Percentiles rank a stretch among this genome's conserved stretches.
phyloP scores from a whole-genome alignment of 2,329 filamentous ascomycete genomes.

The Neonectria ditissima region DNA sequence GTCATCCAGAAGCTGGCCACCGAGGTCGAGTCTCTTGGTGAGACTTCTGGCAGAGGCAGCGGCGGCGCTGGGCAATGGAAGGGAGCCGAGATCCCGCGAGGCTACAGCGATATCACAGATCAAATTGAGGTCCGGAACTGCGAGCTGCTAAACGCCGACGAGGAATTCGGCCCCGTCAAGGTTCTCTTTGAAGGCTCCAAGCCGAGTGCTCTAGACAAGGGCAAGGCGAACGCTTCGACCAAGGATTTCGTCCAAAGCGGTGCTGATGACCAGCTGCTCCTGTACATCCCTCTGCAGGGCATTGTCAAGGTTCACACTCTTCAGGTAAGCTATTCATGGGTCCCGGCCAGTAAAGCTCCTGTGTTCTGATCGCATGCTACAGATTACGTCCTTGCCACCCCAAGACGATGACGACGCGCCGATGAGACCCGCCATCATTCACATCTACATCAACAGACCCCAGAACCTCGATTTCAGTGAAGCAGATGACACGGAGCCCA shows the following conservation, averaged over 20 bases:
- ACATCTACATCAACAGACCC: conserved; percentile 87
- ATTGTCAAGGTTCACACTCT: conserved; percentile 90
- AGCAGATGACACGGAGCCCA: conserved; percentile 85
- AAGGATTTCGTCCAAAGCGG: conserved; percentile 96
- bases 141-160: conserved; percentile 90
- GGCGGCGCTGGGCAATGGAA: conserved; percentile 70
- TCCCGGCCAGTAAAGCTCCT: neutral
- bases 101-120: conserved; percentile 86
- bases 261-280: conserved; percentile 95
- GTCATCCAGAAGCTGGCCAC: conserved; percentile 77
- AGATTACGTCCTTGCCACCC: conserved; percentile 86
- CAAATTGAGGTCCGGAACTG: conserved; percentile 82
- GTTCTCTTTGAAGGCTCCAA: conserved; percentile 77
- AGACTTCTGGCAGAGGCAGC: conserved; percentile 54
- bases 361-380: conserved; percentile 49
- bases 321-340: conserved; percentile 60
- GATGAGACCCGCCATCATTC: conserved; percentile 84
- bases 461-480: conserved; percentile 96
- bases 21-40: conserved; percentile 71
- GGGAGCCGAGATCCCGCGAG: conserved; percentile 79
- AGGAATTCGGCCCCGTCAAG: conserved; percentile 77
- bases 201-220: conserved; percentile 73
- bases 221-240: conserved; percentile 56
- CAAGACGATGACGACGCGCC: conserved; percentile 79
- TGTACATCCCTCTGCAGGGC: conserved; percentile 90